Percentiles rank a stretch among this genome's conserved stretches.
These are phyloP conservation scores for Polychaeton citri DNA, from an alignment of 2,329 filamentous ascomycete genomes.

Conservation along the genomic window DNA sequence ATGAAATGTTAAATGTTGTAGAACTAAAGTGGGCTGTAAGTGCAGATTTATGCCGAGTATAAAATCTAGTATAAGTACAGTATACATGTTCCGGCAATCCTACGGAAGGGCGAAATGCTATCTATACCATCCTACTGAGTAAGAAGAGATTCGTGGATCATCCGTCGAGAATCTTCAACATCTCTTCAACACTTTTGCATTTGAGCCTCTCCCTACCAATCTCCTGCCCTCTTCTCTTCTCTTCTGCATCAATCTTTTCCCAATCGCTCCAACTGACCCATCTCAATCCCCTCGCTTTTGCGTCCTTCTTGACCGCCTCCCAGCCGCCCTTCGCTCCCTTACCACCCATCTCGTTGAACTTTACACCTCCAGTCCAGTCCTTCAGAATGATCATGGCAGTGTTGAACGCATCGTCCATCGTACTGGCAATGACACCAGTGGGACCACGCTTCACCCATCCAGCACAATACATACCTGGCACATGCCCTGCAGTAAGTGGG, in stretches of 20 bases:
- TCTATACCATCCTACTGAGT: background rate
- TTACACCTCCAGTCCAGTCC: conserved; percentile 51
- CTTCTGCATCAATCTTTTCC: conserved; percentile 69
- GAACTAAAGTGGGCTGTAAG: too few species aligned
- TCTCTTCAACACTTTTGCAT: conserved; percentile 42
- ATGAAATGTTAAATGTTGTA: too few species aligned
- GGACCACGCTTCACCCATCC: conserved; percentile 95
- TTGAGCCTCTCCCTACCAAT: conserved; percentile 70
- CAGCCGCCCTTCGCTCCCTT: conserved; percentile 47
- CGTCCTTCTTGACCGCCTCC: conserved; percentile 57
- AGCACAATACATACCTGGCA: conserved; percentile 75
- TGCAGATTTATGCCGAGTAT: too few species aligned
- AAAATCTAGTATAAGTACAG: too few species aligned
- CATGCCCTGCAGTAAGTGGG: conserved; percentile 31
- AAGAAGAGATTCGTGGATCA: conserved; percentile 1
- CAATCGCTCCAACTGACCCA: conserved; percentile 75
- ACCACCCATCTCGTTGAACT: conserved; percentile 28
- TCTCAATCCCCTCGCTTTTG: conserved; percentile 40
- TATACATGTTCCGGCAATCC: too few species aligned
- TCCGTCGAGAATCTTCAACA: conserved; percentile 37
- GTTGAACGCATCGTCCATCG: conserved; percentile 86
- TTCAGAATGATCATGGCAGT: conserved; percentile 70
- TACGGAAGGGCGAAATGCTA: too few species aligned
- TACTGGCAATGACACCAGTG: conserved; percentile 89
- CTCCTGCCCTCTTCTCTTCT: conserved; percentile 51